Evolutionary conservation across 2,329 filamentous ascomycete species (phyloP).

Genomic region (Emericellopsis atlantica): DNA sequence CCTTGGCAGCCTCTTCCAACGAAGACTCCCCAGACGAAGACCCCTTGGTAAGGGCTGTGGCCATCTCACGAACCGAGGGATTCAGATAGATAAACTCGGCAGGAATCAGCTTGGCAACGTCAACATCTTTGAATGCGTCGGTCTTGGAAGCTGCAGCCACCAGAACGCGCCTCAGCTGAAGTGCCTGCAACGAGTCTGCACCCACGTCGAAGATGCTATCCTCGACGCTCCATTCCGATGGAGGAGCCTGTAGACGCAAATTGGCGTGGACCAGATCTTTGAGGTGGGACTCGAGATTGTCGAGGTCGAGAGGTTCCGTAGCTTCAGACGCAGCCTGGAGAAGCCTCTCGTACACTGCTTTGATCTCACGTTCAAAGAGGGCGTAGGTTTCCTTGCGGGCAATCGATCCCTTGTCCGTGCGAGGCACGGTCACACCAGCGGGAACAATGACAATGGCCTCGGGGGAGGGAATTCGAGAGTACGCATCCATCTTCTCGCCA

Average conservation of each 20-base stretch:
- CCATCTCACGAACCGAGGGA: background rate
- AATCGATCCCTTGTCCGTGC: conserved; percentile 12
- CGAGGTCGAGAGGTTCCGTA: conserved; percentile 5
- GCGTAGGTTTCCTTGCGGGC: conserved; percentile 9
- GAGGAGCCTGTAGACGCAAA: background rate
- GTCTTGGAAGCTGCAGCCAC: background rate
- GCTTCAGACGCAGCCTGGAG: conserved; percentile 4
- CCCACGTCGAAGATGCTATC: background rate
- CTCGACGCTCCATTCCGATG: background rate
- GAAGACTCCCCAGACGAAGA: background rate
- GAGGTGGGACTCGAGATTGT: conserved; percentile 4
- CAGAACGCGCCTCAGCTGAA: background rate
- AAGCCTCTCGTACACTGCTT: conserved; percentile 6
- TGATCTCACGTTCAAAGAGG: conserved; percentile 7
- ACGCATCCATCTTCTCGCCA: conserved; percentile 8
- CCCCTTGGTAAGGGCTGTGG: background rate
- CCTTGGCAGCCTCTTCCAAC: background rate
- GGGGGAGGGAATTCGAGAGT: conserved; percentile 7
- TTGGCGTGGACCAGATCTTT: conserved; percentile 3
- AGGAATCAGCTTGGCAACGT: background rate
- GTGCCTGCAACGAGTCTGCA: background rate
- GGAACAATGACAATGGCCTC: conserved; percentile 9
- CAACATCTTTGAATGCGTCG: background rate
- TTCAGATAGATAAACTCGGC: background rate
- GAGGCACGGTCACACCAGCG: conserved; percentile 5